Base-by-base conservation (phyloP, 768 basidiomycete genomes). In the Russula olivacea region DNA sequence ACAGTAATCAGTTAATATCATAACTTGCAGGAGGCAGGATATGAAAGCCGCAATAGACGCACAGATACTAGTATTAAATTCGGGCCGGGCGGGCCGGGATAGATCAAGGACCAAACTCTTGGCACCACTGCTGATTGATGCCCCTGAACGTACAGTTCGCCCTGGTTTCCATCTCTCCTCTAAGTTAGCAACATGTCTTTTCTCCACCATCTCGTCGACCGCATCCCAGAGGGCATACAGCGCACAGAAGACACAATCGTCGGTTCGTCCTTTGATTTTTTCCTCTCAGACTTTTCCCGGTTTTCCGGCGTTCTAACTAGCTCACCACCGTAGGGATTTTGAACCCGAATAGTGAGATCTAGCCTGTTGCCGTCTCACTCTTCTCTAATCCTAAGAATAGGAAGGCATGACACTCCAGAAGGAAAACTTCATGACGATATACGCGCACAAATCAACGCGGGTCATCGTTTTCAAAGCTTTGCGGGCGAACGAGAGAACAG, bases 381-480 rank as follows among this genome's bases (percentile, higher is more conserved):
- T 19, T 30, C 25, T 41, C 19, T 32, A 52, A 40, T 45, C 38
- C 10, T 28, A 15, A 9, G 36, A 43, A 32, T 55, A 79, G 74
- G 83, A 54, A 85, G 90, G 41, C 92, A 93, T 70, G 89, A 93
- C 69, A 83, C 83, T 54, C 84, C 86, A 0, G 77, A 86, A 61
- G 94, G 93, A 73, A 85, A 82, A 65, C 78, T 74, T 11, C 77
- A 83, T 64, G 94, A 97, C 71, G 76, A 82, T 67, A 77, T 90
- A 66, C 79, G 93, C 25, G 81, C 83, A 2, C 79, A 84, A 71
- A 97, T 98, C 70, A 84, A 86, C 59, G 81, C 81, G 0, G 74
- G 78, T 14, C 97, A 99, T 76, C 83, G 95, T 32, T 98, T 92
- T 74, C 71, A 82, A 25, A 91, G 88, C 66, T 99, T 98, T 73